Percentiles rank a stretch among this genome's conserved stretches.
phyloP scores from a whole-genome alignment of 352 stramenopile genomes.

The Phytophthora ramorum region DNA sequence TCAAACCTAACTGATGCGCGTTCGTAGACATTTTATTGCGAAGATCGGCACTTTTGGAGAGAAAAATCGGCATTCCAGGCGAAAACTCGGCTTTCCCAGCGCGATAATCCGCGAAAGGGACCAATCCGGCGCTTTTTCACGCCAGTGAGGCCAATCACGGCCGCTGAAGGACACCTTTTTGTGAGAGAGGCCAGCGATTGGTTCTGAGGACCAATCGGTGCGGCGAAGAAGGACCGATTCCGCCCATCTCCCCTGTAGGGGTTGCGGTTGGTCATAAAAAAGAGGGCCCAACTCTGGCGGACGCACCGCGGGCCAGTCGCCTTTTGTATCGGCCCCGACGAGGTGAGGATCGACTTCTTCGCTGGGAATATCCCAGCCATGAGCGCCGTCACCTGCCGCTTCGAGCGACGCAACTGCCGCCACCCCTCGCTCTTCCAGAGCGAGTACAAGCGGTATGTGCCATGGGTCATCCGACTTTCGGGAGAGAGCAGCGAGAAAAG shows the following conservation, averaged over 20 bases:
- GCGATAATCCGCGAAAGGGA: background rate
- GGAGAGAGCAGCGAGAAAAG: conserved; percentile 11
- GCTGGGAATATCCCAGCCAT: conserved; percentile 6
- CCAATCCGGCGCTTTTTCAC: conserved; percentile 5
- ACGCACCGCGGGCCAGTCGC: conserved; percentile 18
- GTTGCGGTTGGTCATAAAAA: conserved; percentile 19
- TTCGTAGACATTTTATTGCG: conserved; percentile 1
- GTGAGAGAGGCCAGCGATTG: conserved; percentile 12
- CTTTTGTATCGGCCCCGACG: conserved; percentile 15
- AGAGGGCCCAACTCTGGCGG: conserved; percentile 24
- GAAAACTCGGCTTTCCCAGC: background rate
- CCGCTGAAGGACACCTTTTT: conserved; percentile 13
- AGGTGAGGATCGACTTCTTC: background rate
- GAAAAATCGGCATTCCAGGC: background rate
- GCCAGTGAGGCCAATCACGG: conserved; percentile 1
- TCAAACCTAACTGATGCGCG: background rate
- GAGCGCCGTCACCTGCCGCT: conserved; percentile 46
- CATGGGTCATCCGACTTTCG: conserved; percentile 4
- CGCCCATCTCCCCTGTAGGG: conserved; percentile 19
- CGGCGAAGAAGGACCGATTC: conserved; percentile 35
- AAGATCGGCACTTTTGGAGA: background rate
- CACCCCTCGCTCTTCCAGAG: conserved; percentile 52
- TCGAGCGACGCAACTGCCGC: conserved; percentile 45
- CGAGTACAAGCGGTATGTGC: conserved; percentile 54
- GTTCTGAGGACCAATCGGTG: conserved; percentile 26